Evolutionary conservation across 2,329 filamentous ascomycete species (phyloP).

Genomic region (Penicillium frequentans): DNA sequence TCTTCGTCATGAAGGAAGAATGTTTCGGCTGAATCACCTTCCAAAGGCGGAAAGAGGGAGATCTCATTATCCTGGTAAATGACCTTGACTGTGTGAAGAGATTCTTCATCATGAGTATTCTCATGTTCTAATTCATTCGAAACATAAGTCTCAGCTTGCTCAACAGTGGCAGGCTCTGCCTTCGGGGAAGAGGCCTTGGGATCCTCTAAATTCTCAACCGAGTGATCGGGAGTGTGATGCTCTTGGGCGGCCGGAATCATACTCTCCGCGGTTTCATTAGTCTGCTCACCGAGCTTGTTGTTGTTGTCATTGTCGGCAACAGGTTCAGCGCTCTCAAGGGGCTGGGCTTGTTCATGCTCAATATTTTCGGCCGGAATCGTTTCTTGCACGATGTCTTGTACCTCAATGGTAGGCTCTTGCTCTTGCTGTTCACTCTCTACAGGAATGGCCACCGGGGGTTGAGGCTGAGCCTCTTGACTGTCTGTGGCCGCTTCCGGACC

Average conservation of each 20-base stretch:
- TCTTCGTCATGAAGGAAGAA: constrained; percentile 59
- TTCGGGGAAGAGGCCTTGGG: constrained; percentile 13
- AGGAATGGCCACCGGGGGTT: not conserved
- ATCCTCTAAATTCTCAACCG: constrained; percentile 17
- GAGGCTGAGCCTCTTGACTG: not conserved
- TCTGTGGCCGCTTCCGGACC: constrained; percentile 1
- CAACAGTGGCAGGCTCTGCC: not conserved
- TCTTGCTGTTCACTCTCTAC: not conserved
- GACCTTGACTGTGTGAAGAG: constrained; percentile 52
- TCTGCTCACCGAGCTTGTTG: constrained; percentile 7
- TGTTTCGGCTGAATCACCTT: constrained; percentile 53
- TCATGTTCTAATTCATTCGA: constrained; percentile 8
- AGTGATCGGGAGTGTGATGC: not conserved
- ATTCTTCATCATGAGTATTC: constrained; percentile 1
- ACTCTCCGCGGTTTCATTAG: constrained; percentile 21
- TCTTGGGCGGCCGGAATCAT: not conserved
- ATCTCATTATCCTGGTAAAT: constrained; percentile 58
- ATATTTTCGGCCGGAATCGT: not conserved
- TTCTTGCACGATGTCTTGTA: not conserved
- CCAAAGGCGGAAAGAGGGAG: constrained; percentile 58
- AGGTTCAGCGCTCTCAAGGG: not conserved
- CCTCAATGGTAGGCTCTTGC: not conserved
- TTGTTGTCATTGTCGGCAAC: not conserved
- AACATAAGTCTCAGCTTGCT: constrained; percentile 8
- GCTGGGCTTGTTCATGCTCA: not conserved